A percentile compares a stretch with the other conserved stretches of the same genome.
phyloP scores from a whole-genome alignment of 2,329 filamentous ascomycete species.

The Colletotrichum ledebouriae region DNA sequence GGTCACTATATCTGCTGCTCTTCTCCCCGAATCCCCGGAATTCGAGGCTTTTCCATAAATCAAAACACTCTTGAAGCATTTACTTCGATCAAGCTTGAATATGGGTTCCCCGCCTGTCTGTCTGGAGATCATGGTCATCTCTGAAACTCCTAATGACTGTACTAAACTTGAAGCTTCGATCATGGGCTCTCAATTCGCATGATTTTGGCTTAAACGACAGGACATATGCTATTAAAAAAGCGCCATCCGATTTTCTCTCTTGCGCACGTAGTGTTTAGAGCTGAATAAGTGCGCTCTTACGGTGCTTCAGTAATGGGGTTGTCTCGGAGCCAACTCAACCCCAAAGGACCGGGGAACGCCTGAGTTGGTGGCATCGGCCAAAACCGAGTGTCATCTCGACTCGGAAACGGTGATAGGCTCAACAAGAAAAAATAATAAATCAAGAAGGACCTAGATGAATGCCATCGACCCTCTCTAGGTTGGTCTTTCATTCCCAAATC shows the following conservation, averaged over 20 bases:
- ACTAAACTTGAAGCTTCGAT: background rate
- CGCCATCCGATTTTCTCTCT: background rate
- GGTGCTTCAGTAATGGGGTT: slow-evolving; percentile 9
- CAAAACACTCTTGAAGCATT: background rate
- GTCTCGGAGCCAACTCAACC: slow-evolving; percentile 20
- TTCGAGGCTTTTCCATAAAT: background rate
- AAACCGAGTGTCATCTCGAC: slow-evolving; percentile 5
- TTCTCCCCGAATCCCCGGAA: background rate
- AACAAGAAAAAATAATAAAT: background rate
- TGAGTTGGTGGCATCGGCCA: slow-evolving; percentile 12
- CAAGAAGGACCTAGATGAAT: background rate
- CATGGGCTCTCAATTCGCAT: background rate
- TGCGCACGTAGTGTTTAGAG: background rate
- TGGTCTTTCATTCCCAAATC: background rate
- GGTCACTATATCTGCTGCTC: background rate
- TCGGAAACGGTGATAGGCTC: background rate
- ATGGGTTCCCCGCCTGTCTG: background rate
- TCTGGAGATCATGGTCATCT: slow-evolving; percentile 6
- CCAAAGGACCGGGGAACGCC: background rate
- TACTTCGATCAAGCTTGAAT: slow-evolving; percentile 4
- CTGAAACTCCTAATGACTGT: slow-evolving; percentile 6
- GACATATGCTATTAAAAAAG: no score
- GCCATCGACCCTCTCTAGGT: no score
- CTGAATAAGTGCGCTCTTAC: background rate
- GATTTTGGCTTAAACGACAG: no score